Evolutionary conservation across 805 yeast species (phyloP), one percentile per base, ranked within the genome.

Genomic region (Yamadazyma philogaea): DNA sequence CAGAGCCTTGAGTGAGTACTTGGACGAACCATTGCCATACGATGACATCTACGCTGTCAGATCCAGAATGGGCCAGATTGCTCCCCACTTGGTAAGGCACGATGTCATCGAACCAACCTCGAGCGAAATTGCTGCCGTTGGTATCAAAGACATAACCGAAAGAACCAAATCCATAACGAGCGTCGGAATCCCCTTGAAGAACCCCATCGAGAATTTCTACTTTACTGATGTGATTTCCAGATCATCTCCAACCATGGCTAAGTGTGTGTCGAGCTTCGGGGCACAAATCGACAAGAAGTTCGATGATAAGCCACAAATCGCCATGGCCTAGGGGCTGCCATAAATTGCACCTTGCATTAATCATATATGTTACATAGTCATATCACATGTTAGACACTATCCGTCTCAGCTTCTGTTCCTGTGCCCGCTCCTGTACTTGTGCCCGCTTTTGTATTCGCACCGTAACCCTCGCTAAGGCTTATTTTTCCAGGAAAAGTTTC

Each of bases 191-290:
- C 69, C 74, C 40, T 75, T 87, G 59, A 74, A 72, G 63, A 81
- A 82, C 63, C 89, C 89, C 44, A 81, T 87, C 58, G 78, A 78
- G 53, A 85, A 87, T 78, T 87, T 84, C 64, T 87, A 87, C 73
- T 84, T 87, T 75, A 87, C 96, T 27, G 91, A 87, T 63, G 87
- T 85, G 48, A 83, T 87, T 52, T 83, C 95, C 18, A 78, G 95
- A 72, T 79, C 87, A 43, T 87, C 95, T 38, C 87, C 88, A 51
- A 87, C 95, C 22, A 87, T 87, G 95, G 95, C 95, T 32, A 82
- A 77, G 68, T 84, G 95, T 72, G 81, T 88, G 46, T 75, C 83
- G 42, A 69, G 83, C 44, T 81, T 82, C 57, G 87, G 87, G 40
- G 77, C 82, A 44, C 76, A 79, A 66, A 70, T 79, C 50, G 86